Evolutionary conservation across 768 basidiomycete species (phyloP).

Genomic region (Russula abietina): DNA sequence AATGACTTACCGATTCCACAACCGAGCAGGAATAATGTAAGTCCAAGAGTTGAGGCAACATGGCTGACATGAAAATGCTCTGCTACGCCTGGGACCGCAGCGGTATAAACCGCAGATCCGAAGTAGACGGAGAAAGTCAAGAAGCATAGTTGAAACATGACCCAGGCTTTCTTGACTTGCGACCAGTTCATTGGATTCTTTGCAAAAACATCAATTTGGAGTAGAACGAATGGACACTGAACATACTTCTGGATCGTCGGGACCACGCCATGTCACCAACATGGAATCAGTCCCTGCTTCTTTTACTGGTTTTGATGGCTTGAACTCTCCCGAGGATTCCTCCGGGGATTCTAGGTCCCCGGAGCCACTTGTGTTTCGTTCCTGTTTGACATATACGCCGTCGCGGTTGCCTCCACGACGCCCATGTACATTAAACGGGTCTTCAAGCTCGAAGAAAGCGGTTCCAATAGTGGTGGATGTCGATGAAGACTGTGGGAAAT

Average conservation of each 20-base stretch:
- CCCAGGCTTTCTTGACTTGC: conserved; percentile 28
- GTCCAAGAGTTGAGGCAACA: conserved; percentile 31
- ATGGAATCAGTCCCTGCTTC: conserved; percentile 21
- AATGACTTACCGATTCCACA: conserved; percentile 24
- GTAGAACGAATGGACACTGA: neutral
- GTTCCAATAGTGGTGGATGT: conserved; percentile 8
- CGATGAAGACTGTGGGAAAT: conserved; percentile 4
- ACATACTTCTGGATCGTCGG: conserved; percentile 22
- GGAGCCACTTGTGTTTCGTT: neutral
- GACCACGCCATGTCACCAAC: conserved; percentile 29
- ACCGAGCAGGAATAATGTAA: conserved; percentile 29
- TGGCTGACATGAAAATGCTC: conserved; percentile 28
- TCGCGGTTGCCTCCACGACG: neutral
- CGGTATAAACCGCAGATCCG: conserved; percentile 33
- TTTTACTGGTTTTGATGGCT: neutral
- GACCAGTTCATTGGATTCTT: conserved; percentile 30
- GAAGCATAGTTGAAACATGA: conserved; percentile 32
- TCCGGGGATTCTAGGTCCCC: neutral
- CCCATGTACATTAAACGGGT: neutral
- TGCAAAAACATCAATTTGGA: neutral
- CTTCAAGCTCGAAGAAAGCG: conserved; percentile 5
- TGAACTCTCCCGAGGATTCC: neutral
- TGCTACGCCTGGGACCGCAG: conserved; percentile 28
- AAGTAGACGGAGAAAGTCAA: conserved; percentile 35
- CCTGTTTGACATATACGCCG: neutral